Evolutionary conservation across 345 rosid species (phyloP).

Genomic region (Hibiscus tridactylites): DNA sequence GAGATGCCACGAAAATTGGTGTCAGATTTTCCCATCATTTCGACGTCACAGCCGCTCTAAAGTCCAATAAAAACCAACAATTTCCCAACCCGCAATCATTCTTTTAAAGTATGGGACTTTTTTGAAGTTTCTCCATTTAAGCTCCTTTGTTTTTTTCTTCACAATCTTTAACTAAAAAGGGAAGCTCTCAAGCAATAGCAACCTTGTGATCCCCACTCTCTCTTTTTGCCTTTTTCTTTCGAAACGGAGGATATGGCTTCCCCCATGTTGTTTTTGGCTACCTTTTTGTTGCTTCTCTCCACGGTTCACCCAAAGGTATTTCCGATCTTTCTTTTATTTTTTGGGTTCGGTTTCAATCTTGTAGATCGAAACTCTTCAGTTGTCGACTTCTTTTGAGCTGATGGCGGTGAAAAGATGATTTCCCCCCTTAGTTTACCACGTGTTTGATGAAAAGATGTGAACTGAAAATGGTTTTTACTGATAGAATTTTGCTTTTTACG

Average conservation of each 20-base stretch:
- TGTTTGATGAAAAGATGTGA: background rate
- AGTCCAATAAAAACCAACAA: background rate
- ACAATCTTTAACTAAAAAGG: background rate
- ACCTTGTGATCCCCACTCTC: background rate
- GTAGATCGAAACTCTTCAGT: background rate
- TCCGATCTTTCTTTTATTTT: background rate
- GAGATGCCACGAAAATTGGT: background rate
- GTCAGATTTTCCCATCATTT: background rate
- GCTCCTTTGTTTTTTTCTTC: background rate
- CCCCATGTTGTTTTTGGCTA: conserved; percentile 16
- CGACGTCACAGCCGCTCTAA: background rate
- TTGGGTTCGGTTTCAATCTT: background rate
- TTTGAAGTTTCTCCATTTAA: background rate
- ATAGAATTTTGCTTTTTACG: background rate
- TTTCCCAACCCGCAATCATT: background rate
- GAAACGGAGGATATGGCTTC: conserved; percentile 2
- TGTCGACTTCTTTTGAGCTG: background rate
- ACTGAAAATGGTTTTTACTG: background rate
- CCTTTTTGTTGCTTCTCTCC: conserved; percentile 24
- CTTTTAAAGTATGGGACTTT: background rate
- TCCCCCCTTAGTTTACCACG: no score
- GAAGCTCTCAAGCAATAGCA: background rate
- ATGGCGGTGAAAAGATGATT: background rate
- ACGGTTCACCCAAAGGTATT: conserved; percentile 18
- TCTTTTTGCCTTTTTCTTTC: background rate